Base-by-base conservation (phyloP, 306 rosid genomes). In the Dicorynia guianensis region DNA sequence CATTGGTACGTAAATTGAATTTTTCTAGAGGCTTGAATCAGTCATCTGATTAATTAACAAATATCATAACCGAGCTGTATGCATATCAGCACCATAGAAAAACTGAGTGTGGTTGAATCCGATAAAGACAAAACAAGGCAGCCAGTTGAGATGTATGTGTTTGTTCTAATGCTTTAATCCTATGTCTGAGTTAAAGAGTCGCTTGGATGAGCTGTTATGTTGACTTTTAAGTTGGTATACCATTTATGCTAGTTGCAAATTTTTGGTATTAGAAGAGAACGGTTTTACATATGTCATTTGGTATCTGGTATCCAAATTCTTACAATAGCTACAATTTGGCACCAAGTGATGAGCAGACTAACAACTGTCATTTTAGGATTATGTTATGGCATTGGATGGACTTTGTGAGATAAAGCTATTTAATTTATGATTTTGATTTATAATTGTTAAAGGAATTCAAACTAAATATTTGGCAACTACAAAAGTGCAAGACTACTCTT, bases 171-270 rank as follows among this genome's bases (percentile, higher is more conserved):
- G 61, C 58, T 44, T 18, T 63, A 12, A 12, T 40, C 39, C 20
- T 17, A 34, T 63, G 49, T 46, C 33, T 62, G 63, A 20, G 46
- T 71, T n/a, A n/a, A n/a, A n/a, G n/a, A n/a, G n/a, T n/a, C n/a
- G n/a, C n/a, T n/a, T n/a, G n/a, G n/a, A 34, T 71, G 47, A 62
- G 72, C 40, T 50, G 48, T 52, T 14, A 54, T 67, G 35, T 78
- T 54, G 14, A 50, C 59, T 14, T 4, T 7, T 15, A 17, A 36
- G 55, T 20, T 59, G 43, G 15, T 35, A 12, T 54, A 25, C 63
- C 7, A 42, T 5, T 18, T 35, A 25, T 47, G 11, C 20, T 65
- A 57, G 50, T 78, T 60, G 47, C 4, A 33, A 4, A 47, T 58
- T 19, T 40, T 65, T 59, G 5, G 13, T n/a, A n/a, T 18, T 25